These are phyloP conservation scores for Akanthomyces uredinophilus DNA, from an alignment of 2,329 filamentous ascomycete genomes.

Conservation along the genomic window DNA sequence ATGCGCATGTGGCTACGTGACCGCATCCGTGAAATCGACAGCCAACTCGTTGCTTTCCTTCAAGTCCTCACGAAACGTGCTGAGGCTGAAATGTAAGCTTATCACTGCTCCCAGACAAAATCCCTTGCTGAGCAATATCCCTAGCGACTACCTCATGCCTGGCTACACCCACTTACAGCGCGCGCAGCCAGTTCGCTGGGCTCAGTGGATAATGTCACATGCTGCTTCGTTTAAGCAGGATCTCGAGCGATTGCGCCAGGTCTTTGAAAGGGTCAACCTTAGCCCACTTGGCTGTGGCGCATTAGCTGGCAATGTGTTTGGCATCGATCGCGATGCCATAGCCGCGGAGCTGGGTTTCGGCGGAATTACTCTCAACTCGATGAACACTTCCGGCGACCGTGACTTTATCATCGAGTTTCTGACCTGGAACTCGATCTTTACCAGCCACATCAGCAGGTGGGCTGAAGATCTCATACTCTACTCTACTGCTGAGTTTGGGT, in stretches of 20 bases:
- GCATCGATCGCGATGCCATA: conserved; percentile 28
- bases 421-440: conserved; percentile 64
- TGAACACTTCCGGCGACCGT: conserved; percentile 64
- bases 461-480: conserved; percentile 85
- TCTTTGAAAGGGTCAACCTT: conserved; percentile 68
- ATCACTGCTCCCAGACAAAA: conserved; percentile 12
- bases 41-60: conserved; percentile 63
- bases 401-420: conserved; percentile 70
- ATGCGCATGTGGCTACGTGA: conserved; percentile 87
- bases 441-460: conserved; percentile 67
- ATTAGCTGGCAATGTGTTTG: conserved; percentile 25
- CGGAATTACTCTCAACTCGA: conserved; percentile 62
- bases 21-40: conserved; percentile 64
- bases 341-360: conserved; percentile 65
- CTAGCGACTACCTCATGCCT: conserved; percentile 67
- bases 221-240: conserved; percentile 67
- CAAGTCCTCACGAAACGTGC: conserved; percentile 64
- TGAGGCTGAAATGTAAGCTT: conserved; percentile 57
- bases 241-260: conserved; percentile 69
- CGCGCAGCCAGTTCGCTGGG: conserved; percentile 74
- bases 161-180: conserved; percentile 86
- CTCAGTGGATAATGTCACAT: conserved; percentile 75
- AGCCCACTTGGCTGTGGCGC: conserved; percentile 38
- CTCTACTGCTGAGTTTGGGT: conserved; percentile 69
- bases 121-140: conserved; percentile 15